Evolutionary conservation across 371 early-diverging fungal genomes (phyloP), one percentile per base, ranked within the genome.

Genomic region (Choanephora cucurbitarum): DNA sequence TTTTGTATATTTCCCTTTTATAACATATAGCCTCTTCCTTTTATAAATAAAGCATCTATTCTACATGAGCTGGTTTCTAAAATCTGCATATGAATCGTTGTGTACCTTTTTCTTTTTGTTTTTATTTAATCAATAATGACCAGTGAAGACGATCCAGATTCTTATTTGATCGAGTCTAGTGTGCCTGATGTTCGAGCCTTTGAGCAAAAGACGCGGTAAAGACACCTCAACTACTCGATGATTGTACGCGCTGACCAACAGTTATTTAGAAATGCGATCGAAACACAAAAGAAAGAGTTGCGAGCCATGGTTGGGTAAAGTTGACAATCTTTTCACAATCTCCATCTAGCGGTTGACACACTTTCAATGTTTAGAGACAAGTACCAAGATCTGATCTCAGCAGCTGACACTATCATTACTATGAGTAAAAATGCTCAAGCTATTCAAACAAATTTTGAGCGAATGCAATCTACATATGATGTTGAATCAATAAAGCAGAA

Each of bases 221-320:
- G 14, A 14, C 28, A 3, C 7, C 28, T 28, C 28, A 7, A 28
- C 28, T 5, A 7, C 7, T 28, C 37, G 45, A 47, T 3, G 32
- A 4, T 11, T 19, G 13, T 31, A 34, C 0, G 14, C 11, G 2
- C 2, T 37, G 14, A 37, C 13, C 9, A 5, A 13, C 13, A 37
- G 15, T 33, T 50, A 17, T 19, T 14, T 46, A 62, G 53, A 39
- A 24, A 53, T 48, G 89, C 87, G 57, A 86, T 91, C 39, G 92
- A 91, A 62, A 76, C 76, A 14, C 90, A 88, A 69, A 88, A 89
- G 67, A 84, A 88, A 65, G 91, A 92, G 51, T 73, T 93, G 19
- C 75, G 94, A 11, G 58, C 85, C 44, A 91, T 92, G 91, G 94
- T 93, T 56, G 92, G 94, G 93, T 93, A 85, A 62, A 24, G 22